Conservation (phyloP, 352 stramenopile genomes). For the Phytopythium helicoides region DNA sequence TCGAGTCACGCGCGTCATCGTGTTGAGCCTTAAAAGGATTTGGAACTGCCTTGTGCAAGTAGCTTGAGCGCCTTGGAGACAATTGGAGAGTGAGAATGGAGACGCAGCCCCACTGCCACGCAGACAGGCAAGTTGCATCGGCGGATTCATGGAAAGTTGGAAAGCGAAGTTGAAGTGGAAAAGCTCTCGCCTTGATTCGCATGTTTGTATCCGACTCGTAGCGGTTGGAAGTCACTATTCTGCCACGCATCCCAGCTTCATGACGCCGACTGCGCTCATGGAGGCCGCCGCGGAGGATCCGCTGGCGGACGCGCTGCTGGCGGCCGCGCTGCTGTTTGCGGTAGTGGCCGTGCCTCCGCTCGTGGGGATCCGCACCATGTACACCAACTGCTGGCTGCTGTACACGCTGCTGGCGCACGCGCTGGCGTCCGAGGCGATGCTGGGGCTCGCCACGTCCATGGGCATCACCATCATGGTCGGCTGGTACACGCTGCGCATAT, state of each 20-base stretch:
- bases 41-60: too few relatives aligned
- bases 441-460: conserved; percentile 77
- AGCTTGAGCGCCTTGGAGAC: too few relatives aligned
- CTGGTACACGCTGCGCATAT: conserved; percentile 81
- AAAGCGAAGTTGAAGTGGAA: too few relatives aligned
- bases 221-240: too few relatives aligned
- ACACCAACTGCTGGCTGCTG: conserved; percentile 74
- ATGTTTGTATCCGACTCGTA: too few relatives aligned
- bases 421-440: conserved; percentile 49
- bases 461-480: conserved; percentile 85
- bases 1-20: too few relatives aligned
- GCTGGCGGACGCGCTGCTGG: conserved; percentile 46
- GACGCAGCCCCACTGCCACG: too few relatives aligned
- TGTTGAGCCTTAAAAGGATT: too few relatives aligned
- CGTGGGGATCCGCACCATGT: conserved; percentile 67
- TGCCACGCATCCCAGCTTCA: background rate
- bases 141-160: too few relatives aligned
- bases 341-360: conserved; percentile 58
- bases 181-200: too few relatives aligned
- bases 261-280: background rate
- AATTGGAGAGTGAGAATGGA: too few relatives aligned
- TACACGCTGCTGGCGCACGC: conserved; percentile 60
- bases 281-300: conserved; percentile 9
- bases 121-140: too few relatives aligned
- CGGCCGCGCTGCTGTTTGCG: conserved; percentile 52